Evolutionary conservation across 306 rosid species (phyloP), one percentile per base, ranked within the genome.

Genomic region (Malus sieversii): DNA sequence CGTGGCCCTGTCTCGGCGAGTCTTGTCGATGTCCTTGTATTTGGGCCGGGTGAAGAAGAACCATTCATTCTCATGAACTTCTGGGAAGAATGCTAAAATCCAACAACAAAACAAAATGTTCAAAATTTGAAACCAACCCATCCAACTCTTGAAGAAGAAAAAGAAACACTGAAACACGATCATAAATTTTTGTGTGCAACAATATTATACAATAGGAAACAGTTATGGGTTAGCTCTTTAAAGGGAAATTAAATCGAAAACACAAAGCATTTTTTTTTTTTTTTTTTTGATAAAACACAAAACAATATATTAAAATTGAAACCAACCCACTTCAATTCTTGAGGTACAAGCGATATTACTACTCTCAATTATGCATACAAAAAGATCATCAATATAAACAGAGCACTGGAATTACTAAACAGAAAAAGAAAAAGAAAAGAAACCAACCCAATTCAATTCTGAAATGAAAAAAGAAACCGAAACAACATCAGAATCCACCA

Each of bases 11-110:
- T 86, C 80, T 4, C 32, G 0, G 32, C 86, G 78, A 18, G 6
- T 69, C 20, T 90, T 84, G 0, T 76, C 84, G 4, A 75, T 10
- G 48, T 82, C 70, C 85, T 83, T 89, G 60, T 42, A 85, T 20
- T 73, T 80, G 1, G 46, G 77, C 2, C 57, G 80, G 80, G 74
- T 75, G 71, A 93, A 83, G 86, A 91, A 93, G 80, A 77, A 85
- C 97, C 92, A 88, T 42, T 83, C 79, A 15, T 14, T 76, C 16
- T 83, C 89, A 35, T 73, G 40, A 29, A 15, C 11, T 29, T 60
- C 80, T 1, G 89, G 77, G 42, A 1, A 25, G 33, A 60, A 60
- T 3, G 33, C 65, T 60, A 30, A 23, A 35, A 35, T 35, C 40
- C 40, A 6, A 35, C 40, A 35, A 35, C 40, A 35, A 35, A 35